phyloP scores from a whole-genome alignment of 345 rosid genomes.

The Lumnitzera racemosa region DNA sequence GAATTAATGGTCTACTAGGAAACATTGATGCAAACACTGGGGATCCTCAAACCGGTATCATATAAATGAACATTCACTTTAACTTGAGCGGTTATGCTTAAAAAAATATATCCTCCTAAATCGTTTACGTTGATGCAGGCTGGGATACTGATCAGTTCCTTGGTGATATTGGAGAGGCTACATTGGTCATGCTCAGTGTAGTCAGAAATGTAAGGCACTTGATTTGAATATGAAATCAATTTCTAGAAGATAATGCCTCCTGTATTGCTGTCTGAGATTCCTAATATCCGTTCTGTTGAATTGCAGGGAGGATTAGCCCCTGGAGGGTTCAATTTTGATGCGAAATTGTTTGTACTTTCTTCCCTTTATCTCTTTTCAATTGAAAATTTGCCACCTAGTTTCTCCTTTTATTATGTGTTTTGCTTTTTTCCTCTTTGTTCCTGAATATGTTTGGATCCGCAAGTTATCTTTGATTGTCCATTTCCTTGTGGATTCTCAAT shows the following conservation, averaged over 20 bases:
- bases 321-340: slow-evolving; percentile 97
- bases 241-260: too few species aligned
- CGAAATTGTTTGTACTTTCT: slow-evolving; percentile 57
- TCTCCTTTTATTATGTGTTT: neutral
- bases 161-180: slow-evolving; percentile 80
- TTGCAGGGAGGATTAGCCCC: slow-evolving; percentile 85
- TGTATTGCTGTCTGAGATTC: too few species aligned
- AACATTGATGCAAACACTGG: slow-evolving; percentile 95
- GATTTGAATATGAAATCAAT: too few species aligned
- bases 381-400: neutral
- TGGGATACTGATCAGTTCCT: slow-evolving; percentile 98
- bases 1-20: slow-evolving; percentile 79
- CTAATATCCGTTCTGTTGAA: neutral
- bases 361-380: neutral
- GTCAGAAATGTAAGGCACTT: slow-evolving; percentile 54
- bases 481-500: neutral
- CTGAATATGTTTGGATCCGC: neutral
- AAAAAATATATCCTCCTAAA: neutral
- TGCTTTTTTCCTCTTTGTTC: neutral
- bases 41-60: slow-evolving; percentile 76
- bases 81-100: neutral
- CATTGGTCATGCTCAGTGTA: slow-evolving; percentile 84
- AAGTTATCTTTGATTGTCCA: neutral
- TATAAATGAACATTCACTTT: neutral
- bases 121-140: slow-evolving; percentile 32